Base-by-base conservation (phyloP, 1,139 yeast species). In the Magnusiomyces suaveolens region DNA sequence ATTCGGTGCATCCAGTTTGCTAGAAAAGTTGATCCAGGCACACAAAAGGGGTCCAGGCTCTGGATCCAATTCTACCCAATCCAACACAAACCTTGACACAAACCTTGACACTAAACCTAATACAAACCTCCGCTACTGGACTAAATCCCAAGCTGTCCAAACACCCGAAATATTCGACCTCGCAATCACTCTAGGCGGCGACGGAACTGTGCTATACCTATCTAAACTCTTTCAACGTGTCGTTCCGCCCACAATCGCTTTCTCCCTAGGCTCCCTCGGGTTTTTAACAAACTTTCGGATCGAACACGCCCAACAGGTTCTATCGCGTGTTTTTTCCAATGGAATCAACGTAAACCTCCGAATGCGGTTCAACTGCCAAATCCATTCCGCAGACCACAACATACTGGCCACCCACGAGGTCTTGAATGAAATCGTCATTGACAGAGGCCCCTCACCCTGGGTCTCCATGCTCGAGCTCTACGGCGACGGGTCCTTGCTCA, bases 171-270 rank as follows among this genome's bases (percentile, higher is more conserved):
- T 73, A 46, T 83, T 87, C 62, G 96, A 88, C 66, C 72, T 87
- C 58, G 88, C 86, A 4, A 75, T 87, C 29, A 85, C 96, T 0
- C 69, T 87, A 36, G 96, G 96, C 20, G 96, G 96, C 23, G 96
- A 87, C 65, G 96, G 96, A 32, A 87, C 96, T 0, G 95, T 87
- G 6, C 70, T 87, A 46, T 86, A 81, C 65, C 94, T 84, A 0
- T 83, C 90, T 1, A 84, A 86, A 49, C 69, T 87, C 52, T 87
- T 87, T 69, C 95, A 87, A 66, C 71, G 80, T 59, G 81, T 83
- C 52, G 95, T 87, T 0, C 96, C 96, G 1, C 96, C 96, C 0
- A 87, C 87, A n/a, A 77, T 87, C 63, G 81, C 89, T 32, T 87
- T 87, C 69, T 76, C 90, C 1, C 72, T 87, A 44, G 96, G 96